Percentiles rank a stretch among this genome's conserved stretches.
phyloP scores from a whole-genome alignment of 148 eudicot genomes.

The Vaccinium vitisidaea region DNA sequence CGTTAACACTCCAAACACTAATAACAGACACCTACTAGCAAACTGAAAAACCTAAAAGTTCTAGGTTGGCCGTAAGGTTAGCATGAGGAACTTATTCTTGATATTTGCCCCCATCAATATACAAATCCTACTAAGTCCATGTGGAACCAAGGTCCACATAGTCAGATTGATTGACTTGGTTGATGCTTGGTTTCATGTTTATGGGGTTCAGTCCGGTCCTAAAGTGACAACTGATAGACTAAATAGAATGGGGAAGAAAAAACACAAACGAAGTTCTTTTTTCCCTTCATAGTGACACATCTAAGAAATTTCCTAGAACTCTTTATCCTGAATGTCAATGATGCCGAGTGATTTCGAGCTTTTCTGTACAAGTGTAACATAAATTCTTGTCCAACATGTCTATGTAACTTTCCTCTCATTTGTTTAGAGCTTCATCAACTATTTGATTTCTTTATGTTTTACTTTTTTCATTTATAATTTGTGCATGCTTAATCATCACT shows the following conservation, averaged over 20 bases:
- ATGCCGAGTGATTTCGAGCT: background rate
- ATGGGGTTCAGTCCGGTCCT: background rate
- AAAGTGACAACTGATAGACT: background rate
- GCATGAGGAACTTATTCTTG: background rate
- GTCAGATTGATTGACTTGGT: background rate
- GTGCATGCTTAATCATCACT: background rate
- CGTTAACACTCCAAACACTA: background rate
- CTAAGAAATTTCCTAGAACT: background rate
- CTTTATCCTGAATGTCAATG: background rate
- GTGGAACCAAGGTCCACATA: background rate
- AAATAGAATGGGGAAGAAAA: background rate
- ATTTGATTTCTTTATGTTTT: background rate
- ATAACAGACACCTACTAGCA: background rate
- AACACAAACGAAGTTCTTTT: background rate
- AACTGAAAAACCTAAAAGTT: background rate
- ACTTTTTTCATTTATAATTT: background rate
- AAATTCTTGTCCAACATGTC: background rate
- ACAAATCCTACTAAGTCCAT: background rate
- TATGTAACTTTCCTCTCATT: background rate
- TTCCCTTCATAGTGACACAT: background rate
- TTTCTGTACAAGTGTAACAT: background rate
- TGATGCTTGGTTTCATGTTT: background rate
- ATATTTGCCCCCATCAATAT: background rate
- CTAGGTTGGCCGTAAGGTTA: background rate
- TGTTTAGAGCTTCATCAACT: background rate